Conservation (phyloP, 2,329 filamentous ascomycete genomes). For the Cucurbitaria berberidis region DNA sequence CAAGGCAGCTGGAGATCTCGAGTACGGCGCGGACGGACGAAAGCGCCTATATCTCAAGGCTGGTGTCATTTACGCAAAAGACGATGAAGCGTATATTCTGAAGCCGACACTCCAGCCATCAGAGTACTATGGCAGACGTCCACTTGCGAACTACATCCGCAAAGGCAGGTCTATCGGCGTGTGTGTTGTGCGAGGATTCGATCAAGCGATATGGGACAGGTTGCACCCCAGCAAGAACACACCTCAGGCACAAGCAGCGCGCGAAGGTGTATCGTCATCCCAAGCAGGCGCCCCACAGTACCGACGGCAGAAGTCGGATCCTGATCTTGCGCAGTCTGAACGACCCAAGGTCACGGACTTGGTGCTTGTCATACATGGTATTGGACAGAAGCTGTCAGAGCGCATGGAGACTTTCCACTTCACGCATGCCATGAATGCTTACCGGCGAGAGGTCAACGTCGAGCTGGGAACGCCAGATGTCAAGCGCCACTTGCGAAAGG, state of each 20-base stretch:
- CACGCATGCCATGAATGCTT: slow-evolving; percentile 91
- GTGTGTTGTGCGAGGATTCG: slow-evolving; percentile 87
- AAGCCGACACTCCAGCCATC: slow-evolving; percentile 87
- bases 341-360: slow-evolving; percentile 81
- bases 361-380: slow-evolving; percentile 90
- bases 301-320: slow-evolving; percentile 56
- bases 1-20: slow-evolving; percentile 54
- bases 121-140: slow-evolving; percentile 79
- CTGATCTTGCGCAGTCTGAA: slow-evolving; percentile 67
- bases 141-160: slow-evolving; percentile 78
- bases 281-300: slow-evolving; percentile 52
- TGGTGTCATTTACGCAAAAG: slow-evolving; percentile 86
- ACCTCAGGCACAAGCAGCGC: slow-evolving; percentile 50
- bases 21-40: slow-evolving; percentile 53
- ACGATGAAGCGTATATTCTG: slow-evolving; percentile 77
- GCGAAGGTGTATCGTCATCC: slow-evolving; percentile 53
- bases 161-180: slow-evolving; percentile 84
- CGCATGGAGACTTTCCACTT: slow-evolving; percentile 96
- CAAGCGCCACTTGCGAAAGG: slow-evolving; percentile 74
- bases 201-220: slow-evolving; percentile 76
- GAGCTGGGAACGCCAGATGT: slow-evolving; percentile 78
- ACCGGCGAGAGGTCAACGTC: slow-evolving; percentile 83
- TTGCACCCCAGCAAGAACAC: slow-evolving; percentile 64
- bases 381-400: slow-evolving; percentile 95
- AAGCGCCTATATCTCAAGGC: slow-evolving; percentile 71